phyloP scores from a whole-genome alignment of 1,284 basidiomycete species.

The Coniferiporia weirii region DNA sequence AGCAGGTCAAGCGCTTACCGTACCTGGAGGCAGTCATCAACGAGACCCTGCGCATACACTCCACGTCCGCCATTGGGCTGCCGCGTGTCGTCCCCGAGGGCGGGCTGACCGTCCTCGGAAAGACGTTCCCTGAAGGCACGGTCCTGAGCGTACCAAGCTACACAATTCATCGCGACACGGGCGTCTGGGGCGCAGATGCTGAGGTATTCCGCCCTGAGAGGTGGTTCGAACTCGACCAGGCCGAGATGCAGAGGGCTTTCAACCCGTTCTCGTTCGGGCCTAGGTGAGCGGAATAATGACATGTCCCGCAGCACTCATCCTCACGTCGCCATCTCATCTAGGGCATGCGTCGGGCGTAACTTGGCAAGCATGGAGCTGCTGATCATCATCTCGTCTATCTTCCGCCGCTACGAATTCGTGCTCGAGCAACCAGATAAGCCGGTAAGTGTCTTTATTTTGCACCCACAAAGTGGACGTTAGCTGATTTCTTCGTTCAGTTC shows the following conservation, averaged over 20 bases:
- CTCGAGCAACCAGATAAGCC: constrained; percentile 49
- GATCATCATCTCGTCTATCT: constrained; percentile 68
- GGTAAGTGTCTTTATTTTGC: constrained; percentile 36
- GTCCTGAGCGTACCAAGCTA: constrained; percentile 72
- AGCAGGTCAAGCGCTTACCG: constrained; percentile 63
- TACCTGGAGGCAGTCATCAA: constrained; percentile 81
- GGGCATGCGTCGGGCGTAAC: constrained; percentile 68
- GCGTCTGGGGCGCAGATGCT: constrained; percentile 75
- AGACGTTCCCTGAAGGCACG: constrained; percentile 64
- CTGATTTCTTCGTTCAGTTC: constrained; percentile 37
- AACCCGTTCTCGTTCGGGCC: constrained; percentile 74
- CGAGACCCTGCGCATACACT: constrained; percentile 79
- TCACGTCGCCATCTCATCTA: too few relatives aligned
- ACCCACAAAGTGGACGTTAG: constrained; percentile 6
- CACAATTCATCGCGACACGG: constrained; percentile 69
- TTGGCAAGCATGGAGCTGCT: constrained; percentile 71
- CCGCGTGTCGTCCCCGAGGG: constrained; percentile 72
- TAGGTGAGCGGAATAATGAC: constrained; percentile 24
- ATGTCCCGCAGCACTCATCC: too few relatives aligned
- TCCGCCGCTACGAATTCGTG: constrained; percentile 68
- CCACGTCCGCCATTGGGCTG: constrained; percentile 77
- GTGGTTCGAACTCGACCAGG: constrained; percentile 68
- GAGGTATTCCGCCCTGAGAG: constrained; percentile 75
- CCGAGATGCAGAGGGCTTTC: constrained; percentile 60
- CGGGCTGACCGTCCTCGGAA: constrained; percentile 54